Conservation (phyloP, 2,329 filamentous ascomycete species). For the Paecilomyces niveus region DNA sequence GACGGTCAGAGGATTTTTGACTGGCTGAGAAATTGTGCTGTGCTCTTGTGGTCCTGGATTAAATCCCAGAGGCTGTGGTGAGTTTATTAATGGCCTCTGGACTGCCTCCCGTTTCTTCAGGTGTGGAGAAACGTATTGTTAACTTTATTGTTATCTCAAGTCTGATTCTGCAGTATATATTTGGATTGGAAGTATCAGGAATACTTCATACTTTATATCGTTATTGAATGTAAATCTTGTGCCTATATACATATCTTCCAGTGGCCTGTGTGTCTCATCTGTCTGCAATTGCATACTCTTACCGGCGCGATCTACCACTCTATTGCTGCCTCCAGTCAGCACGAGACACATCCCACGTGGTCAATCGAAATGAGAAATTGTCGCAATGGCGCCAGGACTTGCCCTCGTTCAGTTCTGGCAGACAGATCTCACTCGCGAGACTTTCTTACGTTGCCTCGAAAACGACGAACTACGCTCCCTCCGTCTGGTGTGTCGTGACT, state of each 20-base stretch:
- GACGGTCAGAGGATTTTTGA: background rate
- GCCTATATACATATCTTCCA: background rate
- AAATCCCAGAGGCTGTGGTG: background rate
- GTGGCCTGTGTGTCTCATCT: background rate
- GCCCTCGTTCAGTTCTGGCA: slow-evolving; percentile 30
- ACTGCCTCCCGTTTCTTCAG: background rate
- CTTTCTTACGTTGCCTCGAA: slow-evolving; percentile 22
- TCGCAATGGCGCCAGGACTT: slow-evolving; percentile 1
- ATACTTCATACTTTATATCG: background rate
- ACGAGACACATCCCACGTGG: background rate
- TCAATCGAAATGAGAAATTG: background rate
- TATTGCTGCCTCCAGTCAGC: background rate
- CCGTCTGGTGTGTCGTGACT: slow-evolving; percentile 29
- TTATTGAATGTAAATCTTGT: background rate
- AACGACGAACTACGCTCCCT: slow-evolving; percentile 26
- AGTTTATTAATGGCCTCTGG: background rate
- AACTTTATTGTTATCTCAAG: slow-evolving; percentile 1
- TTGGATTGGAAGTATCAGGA: slow-evolving; percentile 1
- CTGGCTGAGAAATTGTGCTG: background rate
- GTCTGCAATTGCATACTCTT: background rate
- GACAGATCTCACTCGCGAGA: slow-evolving; percentile 24
- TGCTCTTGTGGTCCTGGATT: background rate
- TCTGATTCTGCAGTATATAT: slow-evolving; percentile 2
- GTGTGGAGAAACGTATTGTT: background rate
- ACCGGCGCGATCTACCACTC: background rate